A percentile compares a stretch with the other conserved stretches of the same genome.
These are phyloP conservation scores for Pseudocercospora vitis DNA, from an alignment of 2,329 filamentous ascomycete genomes.

Conservation along the genomic window DNA sequence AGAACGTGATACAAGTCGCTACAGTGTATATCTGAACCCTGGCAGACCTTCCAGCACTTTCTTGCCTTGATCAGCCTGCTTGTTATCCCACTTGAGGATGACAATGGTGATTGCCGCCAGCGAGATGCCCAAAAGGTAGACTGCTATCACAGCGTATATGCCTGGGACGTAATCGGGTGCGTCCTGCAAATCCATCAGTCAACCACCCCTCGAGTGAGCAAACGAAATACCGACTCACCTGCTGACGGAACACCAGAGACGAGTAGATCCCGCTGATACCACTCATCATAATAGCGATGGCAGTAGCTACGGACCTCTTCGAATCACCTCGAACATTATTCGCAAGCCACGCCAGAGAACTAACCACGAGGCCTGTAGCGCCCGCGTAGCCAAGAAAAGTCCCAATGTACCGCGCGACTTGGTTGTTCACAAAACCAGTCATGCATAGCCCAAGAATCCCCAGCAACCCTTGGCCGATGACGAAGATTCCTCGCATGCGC, in stretches of 20 bases:
- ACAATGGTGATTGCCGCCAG: conserved; percentile 38
- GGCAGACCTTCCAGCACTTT: conserved; percentile 38
- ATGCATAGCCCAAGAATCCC: conserved; percentile 37
- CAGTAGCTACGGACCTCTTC: conserved; percentile 21
- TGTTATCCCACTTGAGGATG: conserved; percentile 39
- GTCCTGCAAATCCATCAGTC: background rate
- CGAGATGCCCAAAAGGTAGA: conserved; percentile 38
- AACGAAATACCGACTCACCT: conserved; percentile 1
- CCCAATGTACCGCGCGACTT: conserved; percentile 67
- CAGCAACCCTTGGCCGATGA: conserved; percentile 71
- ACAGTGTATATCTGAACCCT: conserved; percentile 29
- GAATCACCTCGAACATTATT: conserved; percentile 63
- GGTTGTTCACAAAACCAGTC: conserved; percentile 58
- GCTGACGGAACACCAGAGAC: conserved; percentile 21
- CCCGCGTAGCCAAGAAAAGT: conserved; percentile 73
- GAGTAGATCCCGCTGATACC: conserved; percentile 21
- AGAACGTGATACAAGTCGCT: too few species aligned
- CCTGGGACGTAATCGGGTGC: conserved; percentile 17
- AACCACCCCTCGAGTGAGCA: background rate
- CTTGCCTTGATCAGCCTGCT: conserved; percentile 42
- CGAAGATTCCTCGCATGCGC: conserved; percentile 63
- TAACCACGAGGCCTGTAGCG: conserved; percentile 72
- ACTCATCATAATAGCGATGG: conserved; percentile 19
- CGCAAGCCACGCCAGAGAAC: conserved; percentile 72
- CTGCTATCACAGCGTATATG: conserved; percentile 15